Evolutionary conservation across 768 basidiomycete species (phyloP).

Genomic region (Tubosaeta brunneosetosa): DNA sequence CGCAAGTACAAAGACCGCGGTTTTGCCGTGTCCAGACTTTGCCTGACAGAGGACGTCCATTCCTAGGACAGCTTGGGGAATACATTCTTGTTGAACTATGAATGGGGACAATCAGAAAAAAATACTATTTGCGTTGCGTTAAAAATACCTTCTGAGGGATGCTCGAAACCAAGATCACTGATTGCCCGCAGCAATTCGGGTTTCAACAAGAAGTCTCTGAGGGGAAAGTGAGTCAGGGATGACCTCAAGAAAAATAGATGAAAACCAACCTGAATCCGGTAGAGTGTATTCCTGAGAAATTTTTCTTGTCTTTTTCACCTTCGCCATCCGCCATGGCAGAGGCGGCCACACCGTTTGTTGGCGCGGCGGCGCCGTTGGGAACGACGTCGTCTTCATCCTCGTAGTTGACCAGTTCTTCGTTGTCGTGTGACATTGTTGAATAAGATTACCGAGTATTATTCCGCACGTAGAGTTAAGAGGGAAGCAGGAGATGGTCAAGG

Average conservation of each 20-base stretch:
- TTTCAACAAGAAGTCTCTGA: conserved; percentile 95
- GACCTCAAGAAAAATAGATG: background rate
- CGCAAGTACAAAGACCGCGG: conserved; percentile 97
- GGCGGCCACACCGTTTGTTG: conserved; percentile 46
- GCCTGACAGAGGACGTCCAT: conserved; percentile 99
- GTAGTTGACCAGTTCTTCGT: conserved; percentile 92
- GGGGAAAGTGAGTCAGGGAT: background rate
- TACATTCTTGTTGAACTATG: conserved; percentile 98
- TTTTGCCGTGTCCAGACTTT: conserved; percentile 98
- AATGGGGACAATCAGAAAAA: conserved; percentile 1
- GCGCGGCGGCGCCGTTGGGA: conserved; percentile 49
- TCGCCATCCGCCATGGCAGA: conserved; percentile 44
- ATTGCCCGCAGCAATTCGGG: conserved; percentile 96
- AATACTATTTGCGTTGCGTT: background rate
- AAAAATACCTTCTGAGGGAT: conserved; percentile 90
- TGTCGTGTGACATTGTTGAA: conserved; percentile 70
- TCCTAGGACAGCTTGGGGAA: conserved; percentile 97
- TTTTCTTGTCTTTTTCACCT: conserved; percentile 87
- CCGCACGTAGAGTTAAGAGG: conserved; percentile 23
- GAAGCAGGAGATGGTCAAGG: conserved; percentile 13
- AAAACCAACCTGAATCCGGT: conserved; percentile 88
- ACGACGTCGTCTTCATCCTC: conserved; percentile 85
- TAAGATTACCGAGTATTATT: conserved; percentile 22
- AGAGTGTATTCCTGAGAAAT: conserved; percentile 99
- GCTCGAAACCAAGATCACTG: conserved; percentile 99